phyloP scores from a whole-genome alignment of 305 asterid genomes.

The Rubia balearica region DNA sequence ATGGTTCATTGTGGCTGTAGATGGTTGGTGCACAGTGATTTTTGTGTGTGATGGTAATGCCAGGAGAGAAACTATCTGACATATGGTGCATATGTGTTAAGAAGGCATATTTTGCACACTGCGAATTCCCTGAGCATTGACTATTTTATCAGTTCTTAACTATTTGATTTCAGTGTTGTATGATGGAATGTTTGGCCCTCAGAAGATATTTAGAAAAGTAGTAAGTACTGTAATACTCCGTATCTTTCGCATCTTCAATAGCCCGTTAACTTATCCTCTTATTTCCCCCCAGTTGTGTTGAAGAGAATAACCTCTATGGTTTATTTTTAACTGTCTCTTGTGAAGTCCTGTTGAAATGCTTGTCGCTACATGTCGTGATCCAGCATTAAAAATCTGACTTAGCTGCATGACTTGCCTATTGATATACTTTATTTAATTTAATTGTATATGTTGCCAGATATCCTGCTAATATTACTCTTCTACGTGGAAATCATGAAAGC shows the following conservation, averaged over 20 bases:
- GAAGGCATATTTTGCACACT: neutral
- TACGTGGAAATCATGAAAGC: slow-evolving; percentile 99
- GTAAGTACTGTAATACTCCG: neutral
- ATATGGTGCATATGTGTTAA: neutral
- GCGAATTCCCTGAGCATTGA: neutral
- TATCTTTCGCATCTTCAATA: neutral
- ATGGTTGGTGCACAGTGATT: neutral
- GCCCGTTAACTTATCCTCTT: neutral
- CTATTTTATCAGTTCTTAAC: neutral
- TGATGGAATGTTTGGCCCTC: neutral
- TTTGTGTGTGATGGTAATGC: too few relatives aligned
- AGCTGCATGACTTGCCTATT: neutral
- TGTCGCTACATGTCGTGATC: neutral
- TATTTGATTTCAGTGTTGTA: neutral
- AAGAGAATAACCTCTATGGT: neutral
- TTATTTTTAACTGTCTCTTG: neutral
- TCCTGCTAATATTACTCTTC: slow-evolving; percentile 91
- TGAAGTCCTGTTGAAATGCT: neutral
- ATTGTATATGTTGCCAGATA: slow-evolving; percentile 44
- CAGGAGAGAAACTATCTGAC: neutral
- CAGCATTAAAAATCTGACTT: neutral
- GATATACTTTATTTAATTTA: neutral
- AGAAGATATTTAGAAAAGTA: neutral
- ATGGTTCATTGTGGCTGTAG: neutral
- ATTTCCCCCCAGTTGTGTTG: neutral